Percentiles rank a stretch among this genome's conserved stretches.
Evolutionary conservation across 2,329 filamentous ascomycete genomes (phyloP).

Genomic region (Fusarium avenaceum): DNA sequence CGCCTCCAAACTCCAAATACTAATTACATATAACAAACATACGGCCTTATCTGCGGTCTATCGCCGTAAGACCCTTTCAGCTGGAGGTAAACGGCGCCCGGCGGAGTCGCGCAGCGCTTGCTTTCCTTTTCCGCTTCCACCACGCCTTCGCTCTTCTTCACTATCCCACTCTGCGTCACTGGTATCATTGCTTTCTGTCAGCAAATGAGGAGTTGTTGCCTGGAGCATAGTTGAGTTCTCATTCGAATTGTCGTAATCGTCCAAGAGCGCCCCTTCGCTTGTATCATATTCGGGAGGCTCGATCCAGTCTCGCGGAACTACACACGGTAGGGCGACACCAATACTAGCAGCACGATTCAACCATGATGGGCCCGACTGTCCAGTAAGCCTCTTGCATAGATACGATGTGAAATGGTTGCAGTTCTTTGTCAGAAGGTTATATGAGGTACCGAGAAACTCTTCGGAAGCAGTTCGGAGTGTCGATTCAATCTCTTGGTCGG

Average conservation of each 20-base stretch:
- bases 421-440: constrained; percentile 86
- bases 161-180: constrained; percentile 59
- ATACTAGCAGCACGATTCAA: constrained; percentile 88
- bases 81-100: constrained; percentile 64
- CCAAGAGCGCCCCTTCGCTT: constrained; percentile 77
- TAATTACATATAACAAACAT: constrained; percentile 41
- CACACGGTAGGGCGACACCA: constrained; percentile 82
- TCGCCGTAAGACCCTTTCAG: constrained; percentile 64
- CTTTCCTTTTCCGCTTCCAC: constrained; percentile 60
- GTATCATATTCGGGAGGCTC: constrained; percentile 81
- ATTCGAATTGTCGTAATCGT: constrained; percentile 64
- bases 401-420: constrained; percentile 91
- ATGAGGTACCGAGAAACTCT: constrained; percentile 79
- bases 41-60: constrained; percentile 22
- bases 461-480: constrained; percentile 78
- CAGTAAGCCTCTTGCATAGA: constrained; percentile 80
- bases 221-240: constrained; percentile 73
- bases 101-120: constrained; percentile 63
- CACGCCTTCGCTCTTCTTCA: constrained; percentile 60
- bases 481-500: constrained; percentile 76
- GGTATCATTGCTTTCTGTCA: constrained; percentile 47
- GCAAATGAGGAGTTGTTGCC: constrained; percentile 51
- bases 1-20: constrained; percentile 44
- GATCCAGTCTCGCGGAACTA: constrained; percentile 87
- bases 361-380: constrained; percentile 78